These are phyloP conservation scores for Pholiota molesta DNA, from an alignment of 768 basidiomycete genomes.

Conservation along the genomic window DNA sequence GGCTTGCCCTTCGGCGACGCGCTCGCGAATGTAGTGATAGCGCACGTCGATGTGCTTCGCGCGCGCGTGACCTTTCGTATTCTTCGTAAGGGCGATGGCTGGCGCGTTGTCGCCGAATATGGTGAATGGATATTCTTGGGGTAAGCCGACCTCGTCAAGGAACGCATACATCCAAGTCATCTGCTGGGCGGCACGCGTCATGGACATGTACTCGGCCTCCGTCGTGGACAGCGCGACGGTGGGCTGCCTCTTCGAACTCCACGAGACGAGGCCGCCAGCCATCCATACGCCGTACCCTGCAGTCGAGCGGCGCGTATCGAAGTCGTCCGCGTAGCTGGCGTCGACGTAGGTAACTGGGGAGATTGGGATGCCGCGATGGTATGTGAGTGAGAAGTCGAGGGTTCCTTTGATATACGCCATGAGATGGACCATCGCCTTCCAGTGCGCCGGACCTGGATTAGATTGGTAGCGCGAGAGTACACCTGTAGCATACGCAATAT, in stretches of 20 bases:
- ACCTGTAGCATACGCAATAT: conserved; percentile 20
- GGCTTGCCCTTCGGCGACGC: too few relatives aligned
- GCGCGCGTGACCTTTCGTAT: too few relatives aligned
- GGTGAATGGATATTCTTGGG: background rate
- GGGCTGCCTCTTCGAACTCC: conserved; percentile 6
- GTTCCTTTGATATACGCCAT: conserved; percentile 24
- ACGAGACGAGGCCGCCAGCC: conserved; percentile 19
- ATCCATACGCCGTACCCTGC: conserved; percentile 14
- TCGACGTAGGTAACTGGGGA: conserved; percentile 17
- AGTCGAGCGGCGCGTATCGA: conserved; percentile 26
- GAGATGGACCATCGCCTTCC: conserved; percentile 18
- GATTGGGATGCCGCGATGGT: conserved; percentile 10
- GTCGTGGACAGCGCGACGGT: background rate
- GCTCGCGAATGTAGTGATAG: too few relatives aligned
- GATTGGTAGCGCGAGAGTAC: conserved; percentile 18
- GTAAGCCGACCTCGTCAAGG: background rate
- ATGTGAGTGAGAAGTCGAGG: conserved; percentile 16
- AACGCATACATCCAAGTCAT: background rate
- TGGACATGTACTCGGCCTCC: background rate
- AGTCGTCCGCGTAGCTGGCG: conserved; percentile 10
- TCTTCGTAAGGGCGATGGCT: too few relatives aligned
- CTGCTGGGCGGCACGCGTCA: background rate
- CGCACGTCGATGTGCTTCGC: too few relatives aligned
- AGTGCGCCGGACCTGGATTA: conserved; percentile 26
- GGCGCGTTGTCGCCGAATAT: too few relatives aligned